Base-by-base conservation (phyloP, 2,329 filamentous ascomycete genomes). In the Neonectria magnoliae region DNA sequence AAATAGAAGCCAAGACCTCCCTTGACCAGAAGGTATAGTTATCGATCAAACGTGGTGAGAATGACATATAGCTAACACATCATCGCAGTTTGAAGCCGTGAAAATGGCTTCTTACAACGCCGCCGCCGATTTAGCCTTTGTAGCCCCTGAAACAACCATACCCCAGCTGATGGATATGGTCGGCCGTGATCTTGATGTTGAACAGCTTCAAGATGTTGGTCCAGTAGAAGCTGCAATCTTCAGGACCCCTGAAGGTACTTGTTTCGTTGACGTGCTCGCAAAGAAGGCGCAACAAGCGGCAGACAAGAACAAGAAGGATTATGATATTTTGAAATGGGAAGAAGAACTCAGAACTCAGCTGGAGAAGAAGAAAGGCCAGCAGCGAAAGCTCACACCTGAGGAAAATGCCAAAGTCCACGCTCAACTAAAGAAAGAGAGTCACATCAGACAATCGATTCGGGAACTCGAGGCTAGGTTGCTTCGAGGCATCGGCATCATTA, bases 261-360 rank as follows among this genome's bases (percentile, higher is more conserved):
- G 90, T 14, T 98, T 97, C 72, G 86, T 99, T 20, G 96, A 99
- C 79, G 93, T 98, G 0, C 85, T 99, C 6, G 93, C 91, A 36
- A 94, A 93, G 76, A 97, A 97, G 76, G 83, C 89, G 1, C 88
- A 89, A 63, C 88, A 88, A 65, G 82, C 85, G 41, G 81, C 91
- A 2, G 91, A 94, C 80, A 98, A 97, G 81, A 97, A 93, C 73
- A 91, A 89, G 53, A 98, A 97, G 77, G 96, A 98, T 76, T 97
- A 98, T 73, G 93, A 99, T 72, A 97, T 93, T 1, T 80, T 98
- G 44, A 98, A 97, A 79, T 99, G 97, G 96, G 96, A 99, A 79
- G 92, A 95, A 77, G 96, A 99, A 68, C 85, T 99, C 8, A 87
- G 94, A 62, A 86, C 89, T 42, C 93, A 98, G 73, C 81, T 99